Evolutionary conservation across 345 rosid species (phyloP).

Genomic region (Gossypium thurberi): DNA sequence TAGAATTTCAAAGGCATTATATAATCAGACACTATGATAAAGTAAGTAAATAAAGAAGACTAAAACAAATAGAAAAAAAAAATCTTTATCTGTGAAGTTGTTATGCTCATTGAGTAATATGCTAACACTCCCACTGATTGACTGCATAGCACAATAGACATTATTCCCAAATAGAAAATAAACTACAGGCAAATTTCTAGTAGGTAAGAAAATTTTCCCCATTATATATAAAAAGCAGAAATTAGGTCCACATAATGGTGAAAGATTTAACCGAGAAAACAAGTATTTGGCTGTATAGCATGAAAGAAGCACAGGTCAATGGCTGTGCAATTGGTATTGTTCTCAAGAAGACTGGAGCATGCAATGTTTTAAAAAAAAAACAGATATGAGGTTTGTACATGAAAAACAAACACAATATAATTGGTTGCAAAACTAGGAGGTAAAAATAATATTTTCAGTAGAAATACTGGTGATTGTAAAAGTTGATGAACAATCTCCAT

Average conservation of each 20-base stretch:
- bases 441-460: background rate
- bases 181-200: background rate
- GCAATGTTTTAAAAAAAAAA: background rate
- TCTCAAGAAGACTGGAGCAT: background rate
- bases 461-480: background rate
- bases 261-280: constrained; percentile 3
- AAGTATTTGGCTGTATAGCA: background rate
- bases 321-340: background rate
- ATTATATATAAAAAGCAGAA: background rate
- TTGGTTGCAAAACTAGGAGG: background rate
- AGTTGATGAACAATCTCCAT: background rate
- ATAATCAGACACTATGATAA: background rate
- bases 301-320: background rate
- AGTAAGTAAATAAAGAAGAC: background rate
- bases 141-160: background rate
- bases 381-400: background rate
- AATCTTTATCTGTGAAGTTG: background rate
- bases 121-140: background rate
- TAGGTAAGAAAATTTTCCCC: background rate
- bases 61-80: background rate
- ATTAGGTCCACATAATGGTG: background rate
- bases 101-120: background rate
- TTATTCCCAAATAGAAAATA: background rate
- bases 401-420: background rate
- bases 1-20: constrained; percentile 11